Base-by-base conservation (phyloP, 108 stramenopile genomes). In the Stephanodiscus minutulus region DNA sequence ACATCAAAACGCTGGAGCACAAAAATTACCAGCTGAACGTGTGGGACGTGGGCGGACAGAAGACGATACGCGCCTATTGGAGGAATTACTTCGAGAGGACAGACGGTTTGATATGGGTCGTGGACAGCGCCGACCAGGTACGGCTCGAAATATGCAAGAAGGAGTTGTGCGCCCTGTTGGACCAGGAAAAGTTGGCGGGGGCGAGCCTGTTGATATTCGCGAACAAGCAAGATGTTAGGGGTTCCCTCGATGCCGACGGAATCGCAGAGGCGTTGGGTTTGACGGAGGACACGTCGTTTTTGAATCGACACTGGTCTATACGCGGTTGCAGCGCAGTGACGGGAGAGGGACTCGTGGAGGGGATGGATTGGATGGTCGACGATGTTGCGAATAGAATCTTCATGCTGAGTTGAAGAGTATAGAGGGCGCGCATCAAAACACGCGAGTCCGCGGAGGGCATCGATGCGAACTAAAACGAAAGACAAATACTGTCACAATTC, bases 1-100 rank as follows among this genome's bases (percentile, higher is more conserved):
- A 98, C 61, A 98, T 98, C 76, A 95, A 98, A 72, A 97, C 97
- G 7, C 74, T 99, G 11, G 94, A 97, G 54, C 93, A 96, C 66
- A 64, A 84, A 28, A 79, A 75, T 21, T 97, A 91, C 54, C 73
- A 78, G 28, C 70, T 98, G 0, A 88, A 93, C 61, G 29, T 92
- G 49, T 99, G 99, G 99, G 99, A 99, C 69, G 96, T 99, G 31
- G 99, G 99, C 17, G 99, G 99, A 7, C 99, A 99, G 85, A 93
- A 94, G 56, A 97, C 98, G 2, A 98, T 99, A 41, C 94, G 99
- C 1, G 91, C 98, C 13, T 99, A 99, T 85, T 99, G 99, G 99
- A 70, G 97, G 7, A 99, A 99, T 64, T 99, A 99, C 70, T 99
- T 98, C 78, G 99, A 99, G 75, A 64, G 85, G 55, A 99, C 99